phyloP scores from a whole-genome alignment of 2,329 filamentous ascomycete genomes.

The Cercospora sojina region DNA sequence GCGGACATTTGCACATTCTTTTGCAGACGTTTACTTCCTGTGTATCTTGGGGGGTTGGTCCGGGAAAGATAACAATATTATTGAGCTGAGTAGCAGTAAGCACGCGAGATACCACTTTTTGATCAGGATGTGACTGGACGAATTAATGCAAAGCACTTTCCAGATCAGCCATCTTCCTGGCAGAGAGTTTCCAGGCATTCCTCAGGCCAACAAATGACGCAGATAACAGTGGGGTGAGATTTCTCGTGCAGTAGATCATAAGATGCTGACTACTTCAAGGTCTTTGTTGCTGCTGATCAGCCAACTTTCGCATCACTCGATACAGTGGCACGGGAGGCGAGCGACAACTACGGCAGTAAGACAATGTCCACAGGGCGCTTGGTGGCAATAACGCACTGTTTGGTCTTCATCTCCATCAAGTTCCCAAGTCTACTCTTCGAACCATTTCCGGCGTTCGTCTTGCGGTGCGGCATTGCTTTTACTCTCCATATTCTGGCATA shows the following conservation, averaged over 20 bases:
- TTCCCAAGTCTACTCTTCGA: background rate
- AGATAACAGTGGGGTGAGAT: background rate
- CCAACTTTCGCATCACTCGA: background rate
- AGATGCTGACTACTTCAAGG: background rate
- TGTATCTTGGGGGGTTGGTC: no score
- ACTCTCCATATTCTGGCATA: background rate
- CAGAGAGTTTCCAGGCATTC: background rate
- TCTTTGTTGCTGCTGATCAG: background rate
- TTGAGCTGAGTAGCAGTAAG: no score
- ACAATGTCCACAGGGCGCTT: slow-evolving; percentile 8
- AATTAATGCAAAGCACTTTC: background rate
- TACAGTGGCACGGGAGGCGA: background rate
- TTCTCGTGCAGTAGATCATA: background rate
- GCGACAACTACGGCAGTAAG: background rate
- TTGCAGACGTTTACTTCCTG: no score
- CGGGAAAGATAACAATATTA: no score
- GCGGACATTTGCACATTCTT: no score
- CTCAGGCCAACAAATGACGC: slow-evolving; percentile 6
- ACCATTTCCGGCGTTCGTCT: background rate
- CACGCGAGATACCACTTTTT: no score
- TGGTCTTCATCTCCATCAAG: slow-evolving; percentile 7
- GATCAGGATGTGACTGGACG: no score
- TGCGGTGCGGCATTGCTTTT: background rate
- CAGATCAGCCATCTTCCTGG: background rate
- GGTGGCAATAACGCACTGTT: slow-evolving; percentile 2